Percentiles rank a stretch among this genome's conserved stretches.
phyloP scores from a whole-genome alignment of 148 eudicot genomes.

The Heliamphora exappendiculata region DNA sequence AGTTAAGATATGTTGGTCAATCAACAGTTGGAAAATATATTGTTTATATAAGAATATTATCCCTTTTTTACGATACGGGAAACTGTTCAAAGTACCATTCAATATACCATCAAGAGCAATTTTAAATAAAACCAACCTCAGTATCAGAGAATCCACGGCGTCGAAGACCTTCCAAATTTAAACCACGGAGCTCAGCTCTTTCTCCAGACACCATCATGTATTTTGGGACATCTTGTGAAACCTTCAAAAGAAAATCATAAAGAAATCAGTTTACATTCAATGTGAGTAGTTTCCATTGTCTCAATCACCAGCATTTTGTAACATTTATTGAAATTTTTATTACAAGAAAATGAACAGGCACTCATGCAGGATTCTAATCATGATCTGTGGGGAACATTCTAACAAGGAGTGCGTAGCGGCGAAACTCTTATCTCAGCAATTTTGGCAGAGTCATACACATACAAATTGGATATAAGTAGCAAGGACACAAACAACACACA shows the following conservation, averaged over 20 bases:
- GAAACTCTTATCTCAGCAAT: conserved; percentile 1
- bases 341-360: neutral
- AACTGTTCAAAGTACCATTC: neutral
- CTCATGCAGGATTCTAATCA: neutral
- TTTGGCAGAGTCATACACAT: neutral
- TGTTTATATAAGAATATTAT: neutral
- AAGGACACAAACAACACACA: too few relatives aligned
- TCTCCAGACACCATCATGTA: conserved; percentile 89
- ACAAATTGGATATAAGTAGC: too few relatives aligned
- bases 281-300: neutral
- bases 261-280: neutral
- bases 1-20: neutral
- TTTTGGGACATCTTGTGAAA: conserved; percentile 92
- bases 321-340: neutral
- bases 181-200: conserved; percentile 89
- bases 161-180: conserved; percentile 82
- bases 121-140: conserved; percentile 46
- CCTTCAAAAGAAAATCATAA: conserved; percentile 25
- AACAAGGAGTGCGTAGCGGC: neutral
- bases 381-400: neutral
- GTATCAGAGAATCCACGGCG: conserved; percentile 64
- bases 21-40: neutral
- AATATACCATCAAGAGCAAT: conserved; percentile 8
- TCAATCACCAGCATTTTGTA: neutral
- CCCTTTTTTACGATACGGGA: neutral